Evolutionary conservation across 208 protist species (phyloP).

Genomic region (Wallacemonas sp.): DNA sequence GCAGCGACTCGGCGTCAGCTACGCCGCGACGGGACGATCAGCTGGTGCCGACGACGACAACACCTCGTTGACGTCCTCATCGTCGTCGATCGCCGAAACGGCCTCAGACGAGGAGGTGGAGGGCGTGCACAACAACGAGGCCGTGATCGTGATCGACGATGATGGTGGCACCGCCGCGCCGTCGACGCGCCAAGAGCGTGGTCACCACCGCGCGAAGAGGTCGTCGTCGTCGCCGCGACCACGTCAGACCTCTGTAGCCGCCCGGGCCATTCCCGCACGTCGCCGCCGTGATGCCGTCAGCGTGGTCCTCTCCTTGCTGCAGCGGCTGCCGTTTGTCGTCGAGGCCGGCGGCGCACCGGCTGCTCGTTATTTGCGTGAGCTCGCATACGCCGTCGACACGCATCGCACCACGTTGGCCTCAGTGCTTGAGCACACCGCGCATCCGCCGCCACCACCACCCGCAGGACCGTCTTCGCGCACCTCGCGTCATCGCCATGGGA

Average conservation of each 20-base stretch:
- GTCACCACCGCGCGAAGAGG: too few relatives aligned
- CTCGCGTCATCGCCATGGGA: too few relatives aligned
- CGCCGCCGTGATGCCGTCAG: not conserved
- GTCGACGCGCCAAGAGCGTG: too few relatives aligned
- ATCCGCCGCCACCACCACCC: not conserved
- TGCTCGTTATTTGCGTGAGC: conserved; percentile 14
- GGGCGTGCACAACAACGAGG: not conserved
- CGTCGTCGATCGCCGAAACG: not conserved
- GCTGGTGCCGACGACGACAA: not conserved
- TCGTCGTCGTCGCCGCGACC: too few relatives aligned
- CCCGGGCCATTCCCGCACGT: too few relatives aligned
- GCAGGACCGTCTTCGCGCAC: too few relatives aligned
- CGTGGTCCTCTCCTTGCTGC: not conserved
- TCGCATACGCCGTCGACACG: conserved; percentile 5
- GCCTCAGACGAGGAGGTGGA: conserved; percentile 10
- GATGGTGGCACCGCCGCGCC: not conserved
- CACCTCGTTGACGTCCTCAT: not conserved
- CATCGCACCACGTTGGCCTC: not conserved
- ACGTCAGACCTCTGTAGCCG: too few relatives aligned
- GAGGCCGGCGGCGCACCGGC: not conserved
- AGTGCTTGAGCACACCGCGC: not conserved
- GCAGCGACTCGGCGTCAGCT: conserved; percentile 15
- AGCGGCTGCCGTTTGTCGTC: not conserved
- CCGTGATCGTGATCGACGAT: not conserved
- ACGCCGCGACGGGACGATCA: not conserved